A percentile compares a stretch with the other conserved stretches of the same genome.
These are phyloP conservation scores for Colletotrichum costaricense DNA, from an alignment of 2,329 filamentous ascomycete species.

Conservation along the genomic window DNA sequence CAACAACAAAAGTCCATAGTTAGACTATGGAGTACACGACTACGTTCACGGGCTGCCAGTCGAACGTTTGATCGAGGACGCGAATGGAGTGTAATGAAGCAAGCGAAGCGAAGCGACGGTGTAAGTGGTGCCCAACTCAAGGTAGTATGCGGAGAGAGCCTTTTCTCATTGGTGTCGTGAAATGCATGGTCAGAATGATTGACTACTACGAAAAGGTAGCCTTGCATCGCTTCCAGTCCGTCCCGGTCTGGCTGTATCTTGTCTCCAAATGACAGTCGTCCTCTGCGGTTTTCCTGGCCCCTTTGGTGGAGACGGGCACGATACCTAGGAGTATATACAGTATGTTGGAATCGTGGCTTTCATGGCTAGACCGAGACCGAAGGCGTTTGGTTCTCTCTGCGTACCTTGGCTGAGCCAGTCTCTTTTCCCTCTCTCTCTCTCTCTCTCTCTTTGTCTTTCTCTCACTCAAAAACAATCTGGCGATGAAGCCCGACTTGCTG, in stretches of 20 bases:
- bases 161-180: not conserved
- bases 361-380: not conserved
- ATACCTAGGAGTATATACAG: not conserved
- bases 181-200: not conserved
- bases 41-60: not conserved
- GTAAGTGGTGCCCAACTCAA: slow-evolving; percentile 5
- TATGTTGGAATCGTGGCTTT: not conserved
- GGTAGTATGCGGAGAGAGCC: not conserved
- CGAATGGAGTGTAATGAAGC: not conserved
- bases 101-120: slow-evolving; percentile 29
- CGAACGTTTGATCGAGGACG: not conserved
- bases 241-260: not conserved
- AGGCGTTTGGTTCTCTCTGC: not conserved
- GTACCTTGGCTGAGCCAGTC: not conserved
- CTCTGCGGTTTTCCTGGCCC: not conserved
- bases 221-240: slow-evolving; percentile 9
- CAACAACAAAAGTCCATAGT: not conserved
- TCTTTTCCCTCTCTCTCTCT: not conserved
- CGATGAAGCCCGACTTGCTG: not conserved
- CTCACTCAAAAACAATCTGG: not conserved
- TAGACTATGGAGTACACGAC: not conserved
- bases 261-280: not conserved
- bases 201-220: not conserved
- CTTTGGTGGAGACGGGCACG: not conserved
- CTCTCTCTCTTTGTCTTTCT: too few relatives aligned